Base-by-base conservation (phyloP, 352 stramenopile species). In the Phytophthora sp. region DNA sequence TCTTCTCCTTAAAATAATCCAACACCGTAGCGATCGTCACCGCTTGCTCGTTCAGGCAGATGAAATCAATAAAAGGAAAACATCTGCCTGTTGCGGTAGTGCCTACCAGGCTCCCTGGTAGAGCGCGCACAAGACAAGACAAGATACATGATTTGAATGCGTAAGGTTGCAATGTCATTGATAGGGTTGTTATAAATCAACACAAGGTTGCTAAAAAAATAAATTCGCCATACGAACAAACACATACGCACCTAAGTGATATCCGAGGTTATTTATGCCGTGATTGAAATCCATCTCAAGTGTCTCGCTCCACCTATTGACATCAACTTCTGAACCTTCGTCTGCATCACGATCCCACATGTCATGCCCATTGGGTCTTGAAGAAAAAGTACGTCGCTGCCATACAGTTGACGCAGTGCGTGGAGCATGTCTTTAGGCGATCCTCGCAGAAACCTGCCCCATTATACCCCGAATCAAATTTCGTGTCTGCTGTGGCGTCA, bases 231-330 rank as follows among this genome's bases (percentile, higher is more conserved):
- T n/a, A n/a, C n/a, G n/a, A n/a, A n/a, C n/a, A n/a, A n/a, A n/a
- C n/a, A n/a, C n/a, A 21, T 24, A 46, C 65, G 24, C 31, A 69
- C 65, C 52, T 12, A 69, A 53, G 16, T 66, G 53, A 44, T 65
- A 73, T 0, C 58, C 58, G 4, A 69, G 30, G n/a, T 77, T 74
- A 20, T 72, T 78, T 0, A 57, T 72, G 2, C 12, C 57, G 7
- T 72, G 59, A 3, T 59, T 74, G 38, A 60, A 74, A 44, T 78
- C 66, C 65, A 74, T 72, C 2, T 36, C 29, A 2, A 77, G 9
- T 3, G 24, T 66, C 16, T 73, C 47, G 1, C 63, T 64, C 63
- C 59, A 77, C 9, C 18, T 9, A 24, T 61, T 29, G n/a, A 72
- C 23, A 44, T 63, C 7, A 62, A 15, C 53, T 72, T 69, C 38